Conservation (phyloP, 2,329 filamentous ascomycete species). For the Emydomyces testavorans region DNA sequence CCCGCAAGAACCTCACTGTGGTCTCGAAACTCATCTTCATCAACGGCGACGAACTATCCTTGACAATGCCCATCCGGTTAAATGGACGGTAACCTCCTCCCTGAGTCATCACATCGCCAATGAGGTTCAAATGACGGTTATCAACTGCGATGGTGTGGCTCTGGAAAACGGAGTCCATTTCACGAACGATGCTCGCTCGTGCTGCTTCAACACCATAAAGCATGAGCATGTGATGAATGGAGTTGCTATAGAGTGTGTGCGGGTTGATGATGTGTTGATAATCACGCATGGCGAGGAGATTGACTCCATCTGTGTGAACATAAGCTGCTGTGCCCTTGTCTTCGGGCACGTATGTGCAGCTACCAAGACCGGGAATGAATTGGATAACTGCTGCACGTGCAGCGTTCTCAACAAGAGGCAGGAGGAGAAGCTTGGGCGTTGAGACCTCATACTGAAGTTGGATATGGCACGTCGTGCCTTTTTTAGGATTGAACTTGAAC, state of each 20-base stretch:
- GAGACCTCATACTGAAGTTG: constrained; percentile 69
- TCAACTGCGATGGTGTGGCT: constrained; percentile 90
- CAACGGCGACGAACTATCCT: constrained; percentile 75
- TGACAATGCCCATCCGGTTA: constrained; percentile 71
- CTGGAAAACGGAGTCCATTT: constrained; percentile 74
- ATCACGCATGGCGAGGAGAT: constrained; percentile 80
- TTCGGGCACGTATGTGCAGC: constrained; percentile 57
- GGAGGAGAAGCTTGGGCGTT: constrained; percentile 83
- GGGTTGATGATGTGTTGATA: constrained; percentile 78
- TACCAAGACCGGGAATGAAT: constrained; percentile 64
- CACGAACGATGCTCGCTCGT: constrained; percentile 71
- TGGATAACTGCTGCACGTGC: constrained; percentile 72
- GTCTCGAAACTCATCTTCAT: constrained; percentile 99
- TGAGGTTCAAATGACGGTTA: constrained; percentile 82
- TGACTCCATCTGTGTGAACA: constrained; percentile 73
- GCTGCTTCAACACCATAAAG: constrained; percentile 91
- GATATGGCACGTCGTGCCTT: constrained; percentile 65
- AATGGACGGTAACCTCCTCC: constrained; percentile 82
- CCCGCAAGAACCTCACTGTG: constrained; percentile 82
- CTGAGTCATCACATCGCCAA: constrained; percentile 96
- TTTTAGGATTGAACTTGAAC: constrained; percentile 68
- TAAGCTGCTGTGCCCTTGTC: constrained; percentile 38
- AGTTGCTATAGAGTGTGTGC: constrained; percentile 79
- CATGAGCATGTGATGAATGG: constrained; percentile 71
- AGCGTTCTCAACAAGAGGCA: constrained; percentile 75